These are phyloP conservation scores for Fusarium globosum DNA, from an alignment of 2,329 filamentous ascomycete species.

Conservation along the genomic window DNA sequence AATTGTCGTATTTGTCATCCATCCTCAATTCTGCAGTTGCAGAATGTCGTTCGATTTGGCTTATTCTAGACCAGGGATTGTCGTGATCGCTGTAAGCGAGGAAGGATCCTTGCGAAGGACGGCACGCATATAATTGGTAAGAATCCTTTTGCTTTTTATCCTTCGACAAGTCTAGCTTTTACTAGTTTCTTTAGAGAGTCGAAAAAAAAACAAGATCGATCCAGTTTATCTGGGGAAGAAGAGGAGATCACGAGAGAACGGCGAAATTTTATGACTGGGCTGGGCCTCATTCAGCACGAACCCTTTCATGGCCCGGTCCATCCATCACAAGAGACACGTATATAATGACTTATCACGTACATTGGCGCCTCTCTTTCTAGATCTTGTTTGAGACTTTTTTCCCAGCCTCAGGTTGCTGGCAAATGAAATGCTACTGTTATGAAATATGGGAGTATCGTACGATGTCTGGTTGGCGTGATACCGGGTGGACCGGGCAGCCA, in stretches of 20 bases:
- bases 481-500: constrained; percentile 42
- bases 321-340: constrained; percentile 22
- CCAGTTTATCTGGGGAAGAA: neutral
- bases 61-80: constrained; percentile 22
- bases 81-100: constrained; percentile 26
- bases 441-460: constrained; percentile 38
- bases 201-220: neutral
- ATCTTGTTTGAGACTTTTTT: neutral
- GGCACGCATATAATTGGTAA: constrained; percentile 3
- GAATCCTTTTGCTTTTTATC: constrained; percentile 12
- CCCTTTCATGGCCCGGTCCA: constrained; percentile 20
- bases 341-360: constrained; percentile 6
- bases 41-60: neutral
- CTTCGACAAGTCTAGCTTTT: constrained; percentile 11
- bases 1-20: constrained; percentile 12
- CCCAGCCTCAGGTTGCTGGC: constrained; percentile 1
- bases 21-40: constrained; percentile 7
- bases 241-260: constrained; percentile 14
- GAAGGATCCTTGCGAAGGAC: constrained; percentile 23
- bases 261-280: constrained; percentile 10
- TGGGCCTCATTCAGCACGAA: constrained; percentile 8
- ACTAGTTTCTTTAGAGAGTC: neutral
- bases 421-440: neutral
- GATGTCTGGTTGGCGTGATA: constrained; percentile 42
- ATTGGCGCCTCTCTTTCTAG: neutral